Base-by-base conservation (phyloP, 345 rosid genomes). In the Excoecaria agallocha region DNA sequence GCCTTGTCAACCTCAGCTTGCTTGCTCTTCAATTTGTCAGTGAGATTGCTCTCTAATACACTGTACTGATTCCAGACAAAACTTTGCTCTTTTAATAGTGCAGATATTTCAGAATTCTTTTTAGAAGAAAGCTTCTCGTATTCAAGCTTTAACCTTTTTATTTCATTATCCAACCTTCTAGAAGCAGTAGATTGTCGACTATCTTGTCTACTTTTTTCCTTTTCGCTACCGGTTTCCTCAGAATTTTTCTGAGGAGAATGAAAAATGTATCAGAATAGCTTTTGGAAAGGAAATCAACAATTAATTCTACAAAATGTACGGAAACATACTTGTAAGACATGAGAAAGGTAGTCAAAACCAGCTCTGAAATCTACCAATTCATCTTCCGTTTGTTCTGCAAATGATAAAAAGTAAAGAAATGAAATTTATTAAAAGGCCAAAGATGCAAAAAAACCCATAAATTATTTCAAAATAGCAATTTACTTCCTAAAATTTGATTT, bases 11-110 rank as follows among this genome's bases (percentile, higher is more conserved):
- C 74, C 84, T 93, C 95, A 45, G 83, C 80, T 48, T 77, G 81
- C 77, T 88, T 90, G 57, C 77, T 80, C 76, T 85, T 85, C 62
- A 96, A 78, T 74, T 86, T 93, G 57, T 72, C 76, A 15, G 79
- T 80, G 67, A 81, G 86, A 45, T 76, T 83, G 71, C 67, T 88
- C 75, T 95, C 93, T 69, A 85, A 52, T 68, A 78, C 39, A 69
- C 84, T 86, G 74, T 83, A 87, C 79, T 93, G 98, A 78, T 88
- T 79, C 97, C 97, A 87, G 3, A 87, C 82, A 76, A 94, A 94
- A 57, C 85, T 81, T 70, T 88, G 90, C 84, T 93, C 94, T 22
- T 80, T 78, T 80, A 81, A 5, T 24, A 92, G 85, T 6, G 85
- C 82, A 52, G 93, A 81, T 8, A 86, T 78, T 70, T 89, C 90